Percentiles rank a stretch among this genome's conserved stretches.
Conservation (phyloP, 768 basidiomycete species). For the Crepidotus variabilis region DNA sequence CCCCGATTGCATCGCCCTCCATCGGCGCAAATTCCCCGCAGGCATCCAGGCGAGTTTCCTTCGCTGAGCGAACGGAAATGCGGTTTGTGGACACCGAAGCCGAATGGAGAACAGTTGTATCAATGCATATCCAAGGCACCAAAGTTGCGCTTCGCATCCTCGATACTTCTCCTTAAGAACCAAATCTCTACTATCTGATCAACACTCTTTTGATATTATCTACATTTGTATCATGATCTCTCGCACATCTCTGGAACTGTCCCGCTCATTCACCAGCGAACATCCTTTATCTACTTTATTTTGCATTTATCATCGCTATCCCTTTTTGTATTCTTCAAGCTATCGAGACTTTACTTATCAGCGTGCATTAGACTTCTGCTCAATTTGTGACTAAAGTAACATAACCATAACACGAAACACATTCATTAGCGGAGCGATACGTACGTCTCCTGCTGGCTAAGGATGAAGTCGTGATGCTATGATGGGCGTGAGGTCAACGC, state of each 20-base stretch:
- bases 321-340: not conserved
- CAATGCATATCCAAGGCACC: conserved; percentile 32
- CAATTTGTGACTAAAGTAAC: no score
- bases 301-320: not conserved
- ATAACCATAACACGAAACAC: no score
- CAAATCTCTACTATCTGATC: not conserved
- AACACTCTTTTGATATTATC: conserved; percentile 3
- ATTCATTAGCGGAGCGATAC: no score
- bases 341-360: not conserved
- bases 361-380: no score
- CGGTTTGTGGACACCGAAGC: conserved; percentile 49
- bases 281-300: not conserved
- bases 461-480: no score
- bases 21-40: conserved; percentile 13
- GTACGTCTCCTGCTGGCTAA: no score
- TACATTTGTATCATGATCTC: conserved; percentile 3
- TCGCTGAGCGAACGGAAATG: conserved; percentile 30
- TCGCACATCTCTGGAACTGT: not conserved
- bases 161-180: conserved; percentile 25
- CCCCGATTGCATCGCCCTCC: not conserved
- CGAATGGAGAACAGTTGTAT: conserved; percentile 56
- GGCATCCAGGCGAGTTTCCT: conserved; percentile 29
- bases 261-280: not conserved
- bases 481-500: no score
- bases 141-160: conserved; percentile 60